Base-by-base conservation (phyloP, 768 basidiomycete genomes). In the Agaricus subrufescens region DNA sequence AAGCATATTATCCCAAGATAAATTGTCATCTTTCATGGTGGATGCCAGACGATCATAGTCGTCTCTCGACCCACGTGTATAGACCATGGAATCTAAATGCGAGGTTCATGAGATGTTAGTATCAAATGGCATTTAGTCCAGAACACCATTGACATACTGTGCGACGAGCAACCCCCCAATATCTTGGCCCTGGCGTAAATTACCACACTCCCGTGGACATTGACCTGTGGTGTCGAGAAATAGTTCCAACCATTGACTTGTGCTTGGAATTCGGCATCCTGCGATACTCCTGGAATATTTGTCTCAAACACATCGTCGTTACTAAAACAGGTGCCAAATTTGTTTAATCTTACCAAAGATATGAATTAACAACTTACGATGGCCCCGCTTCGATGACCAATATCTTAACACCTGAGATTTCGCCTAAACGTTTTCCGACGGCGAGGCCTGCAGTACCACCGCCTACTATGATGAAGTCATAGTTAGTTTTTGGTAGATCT, bases 21-120 rank as follows among this genome's bases (percentile, higher is more conserved):
- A 73, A 0, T 70, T 67, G 3, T 49, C 48, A 4, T 64, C 62
- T 29, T 67, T 67, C 10, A 71, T 38, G 0, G 25, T 54, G 27
- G 9, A 27, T 11, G 71, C 73, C 56, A 61, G 71, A 3, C 67
- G 63, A 57, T 74, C 65, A 44, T 62, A 72, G 45, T 73, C 73
- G 5, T 71, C 69, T n/a, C 60, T 47, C 1, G 70, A 65, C 25
- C 72, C 72, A 4, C 71, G 67, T 7, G 71, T 70, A 46, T 70
- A 74, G 2, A 64, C 57, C 65, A 69, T 66, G 15, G 54, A 57
- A 56, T 69, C 66, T 69, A 25, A 19, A 19, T 19, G 19, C 19
- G 19, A 19, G 19, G 37, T 11, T 11, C 34, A 7, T 2, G 11
- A 34, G 8, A 34, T 34, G n/a, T 2, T 42, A 5, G 43, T 25